Evolutionary conservation across 768 basidiomycete species (phyloP).

Genomic region (Leucosporidium creatinivorum): DNA sequence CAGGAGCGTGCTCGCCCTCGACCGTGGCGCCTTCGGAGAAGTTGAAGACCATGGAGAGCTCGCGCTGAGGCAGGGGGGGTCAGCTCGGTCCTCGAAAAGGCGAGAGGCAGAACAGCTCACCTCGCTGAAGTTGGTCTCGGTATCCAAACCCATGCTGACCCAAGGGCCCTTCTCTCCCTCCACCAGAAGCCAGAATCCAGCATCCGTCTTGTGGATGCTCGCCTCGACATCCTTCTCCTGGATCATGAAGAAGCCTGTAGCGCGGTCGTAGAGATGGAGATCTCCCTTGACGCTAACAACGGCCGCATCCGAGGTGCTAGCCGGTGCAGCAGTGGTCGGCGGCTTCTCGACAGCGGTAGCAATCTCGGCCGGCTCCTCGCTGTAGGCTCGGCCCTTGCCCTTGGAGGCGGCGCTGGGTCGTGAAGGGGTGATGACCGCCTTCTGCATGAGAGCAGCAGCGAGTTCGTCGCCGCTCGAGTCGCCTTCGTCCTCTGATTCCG

Average conservation of each 20-base stretch:
- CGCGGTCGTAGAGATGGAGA: conserved; percentile 45
- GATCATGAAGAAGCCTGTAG: conserved; percentile 45
- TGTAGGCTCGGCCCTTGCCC: conserved; percentile 11
- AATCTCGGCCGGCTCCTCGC: not conserved
- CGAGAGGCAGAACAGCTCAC: conserved; percentile 14
- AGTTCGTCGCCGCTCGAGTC: conserved; percentile 29
- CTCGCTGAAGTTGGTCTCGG: conserved; percentile 35
- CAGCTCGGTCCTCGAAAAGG: not conserved
- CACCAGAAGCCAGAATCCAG: conserved; percentile 12
- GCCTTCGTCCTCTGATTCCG: conserved; percentile 8
- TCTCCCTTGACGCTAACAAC: conserved; percentile 38
- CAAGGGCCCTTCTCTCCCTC: conserved; percentile 23
- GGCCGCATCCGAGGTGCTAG: conserved; percentile 33
- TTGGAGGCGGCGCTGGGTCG: not conserved
- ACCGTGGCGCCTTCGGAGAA: conserved; percentile 39
- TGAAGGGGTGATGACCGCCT: conserved; percentile 15
- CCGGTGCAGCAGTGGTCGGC: conserved; percentile 19
- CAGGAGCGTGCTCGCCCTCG: conserved; percentile 46
- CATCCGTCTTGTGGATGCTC: conserved; percentile 37
- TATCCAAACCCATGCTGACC: conserved; percentile 36
- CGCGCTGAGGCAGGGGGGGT: conserved; percentile 16
- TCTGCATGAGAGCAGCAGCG: conserved; percentile 30
- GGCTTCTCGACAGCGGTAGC: conserved; percentile 8
- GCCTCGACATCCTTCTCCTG: conserved; percentile 43
- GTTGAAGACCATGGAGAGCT: conserved; percentile 78